Base-by-base conservation (phyloP, 2,329 filamentous ascomycete species). In the Aspergillus tanneri region DNA sequence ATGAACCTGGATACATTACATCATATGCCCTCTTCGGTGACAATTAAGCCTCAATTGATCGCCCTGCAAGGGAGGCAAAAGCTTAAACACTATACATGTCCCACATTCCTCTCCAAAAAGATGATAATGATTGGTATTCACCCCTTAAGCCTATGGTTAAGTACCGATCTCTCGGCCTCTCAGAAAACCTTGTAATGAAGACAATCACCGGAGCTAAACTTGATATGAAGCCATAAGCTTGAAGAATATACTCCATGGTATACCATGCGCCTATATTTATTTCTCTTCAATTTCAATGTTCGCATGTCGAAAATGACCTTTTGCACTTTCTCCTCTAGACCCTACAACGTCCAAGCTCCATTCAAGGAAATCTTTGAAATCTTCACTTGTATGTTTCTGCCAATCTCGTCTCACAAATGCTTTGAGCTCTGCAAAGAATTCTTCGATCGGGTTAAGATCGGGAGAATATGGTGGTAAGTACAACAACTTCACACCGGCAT, bases 381-480 rank as follows among this genome's bases (percentile, higher is more conserved):
- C 49, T 49, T 59, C 45, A 19, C 48, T 21, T 16, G 53, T 52
- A 37, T 54, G 43, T 28, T 41, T 18, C 7, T 57, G 46, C 59
- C 56, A 67, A 32, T 61, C 55, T 49, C 55, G 58, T 49, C 64
- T 65, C 23, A 71, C 64, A 44, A 62, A 68, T 6, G 53, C 56
- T 49, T 71, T 71, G 7, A 71, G 49, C 48, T 67, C 64, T 18
- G 61, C 52, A 56, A 71, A 72, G 49, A 65, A 64, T 49, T 69
- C 61, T 52, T 70, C 58, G 45, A 70, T 68, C 23, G 64, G 66
- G 52, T 70, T 69, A 14, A 70, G 50, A 51, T 68, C 62, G 10
- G 63, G 68, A 25, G 62, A 68, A 51, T 70, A 69, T 19, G 61
- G 65, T 24, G 64, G 59, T 14, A 69, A 52, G 52, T 63, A 69